Base-by-base conservation (phyloP, 495 filamentous ascomycete species). In the Aspergillus avenaceus region DNA sequence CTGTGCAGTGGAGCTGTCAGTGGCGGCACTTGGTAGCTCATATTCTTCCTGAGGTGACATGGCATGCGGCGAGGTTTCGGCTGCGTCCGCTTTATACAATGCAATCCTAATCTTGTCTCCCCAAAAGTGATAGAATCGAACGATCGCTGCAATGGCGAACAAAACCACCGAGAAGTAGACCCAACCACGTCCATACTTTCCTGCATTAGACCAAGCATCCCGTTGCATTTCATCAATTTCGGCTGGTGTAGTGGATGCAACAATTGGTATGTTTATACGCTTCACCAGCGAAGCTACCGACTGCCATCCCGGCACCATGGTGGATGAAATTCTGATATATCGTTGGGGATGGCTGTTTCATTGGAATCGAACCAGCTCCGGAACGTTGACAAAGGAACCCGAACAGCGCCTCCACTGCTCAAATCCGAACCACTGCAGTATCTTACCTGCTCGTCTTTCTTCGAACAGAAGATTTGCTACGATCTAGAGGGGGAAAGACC, bases 181-280 rank as follows among this genome's bases (percentile, higher is more conserved):
- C 83, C 88, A 93, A 27, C 86, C 89, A 47, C 89, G 66, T n/a
- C 76, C 88, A 67, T 95, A 95, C 72, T 95, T 92, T 11, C 85
- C 87, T n/a, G 88, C 82, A 62, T 87, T 62, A 9, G 62, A 73
- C 85, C 86, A 96, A 40, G 90, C 85, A 69, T 95, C 90, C 63
- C 84, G 70, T 13, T 83, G 85, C 61, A 80, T 81, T 23, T 90
- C 88, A 60, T 86, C 84, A 13, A 86, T 72, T 29, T 91, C 75
- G 3, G 80, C 85, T 3, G 81, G 73, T 3, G 88, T 86, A 56
- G 81, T 89, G 29, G 80, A 84, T 45, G 82, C 75, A 49, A 77
- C 84, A 57, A 85, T 73, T 4, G 84, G 84, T 53, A 95, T 86
- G 56, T 80, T 71, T 59, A 95, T 86, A 24, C 90, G 82, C 73